Evolutionary conservation across 495 filamentous ascomycete species (phyloP), one percentile per base, ranked within the genome.

Genomic region (Amphirosellinia nigrospora): DNA sequence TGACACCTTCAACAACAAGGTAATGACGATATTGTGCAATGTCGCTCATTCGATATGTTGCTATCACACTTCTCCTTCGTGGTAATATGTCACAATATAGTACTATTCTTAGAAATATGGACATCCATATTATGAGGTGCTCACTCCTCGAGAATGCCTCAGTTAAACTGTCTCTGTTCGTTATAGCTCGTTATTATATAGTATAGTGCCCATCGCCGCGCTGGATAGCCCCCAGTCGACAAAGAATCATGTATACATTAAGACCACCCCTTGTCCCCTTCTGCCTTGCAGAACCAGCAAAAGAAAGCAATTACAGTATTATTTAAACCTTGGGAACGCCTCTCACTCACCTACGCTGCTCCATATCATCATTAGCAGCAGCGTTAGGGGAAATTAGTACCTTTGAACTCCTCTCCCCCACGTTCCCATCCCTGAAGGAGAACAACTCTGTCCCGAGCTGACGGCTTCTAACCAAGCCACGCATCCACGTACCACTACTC

Each of bases 21-120:
- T 26, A 38, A 58, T 19, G 59, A 64, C 6, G 50, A 64, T 56
- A 38, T 52, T 55, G 67, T 64, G 38, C n/a, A 46, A 21, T 48
- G n/a, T n/a, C 26, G 19, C 28, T 46, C 2, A 8, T 8, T 41
- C 26, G 9, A 36, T 59, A 23, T 36, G 39, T 9, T 46, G 4
- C 21, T 46, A 5, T 38, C 3, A 13, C 41, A n/a, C 53, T 46
- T 59, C 52, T 21, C 3, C 53, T 32, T 23, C 21, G 16, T 39
- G 21, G 36, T 21, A 15, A 64, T 26, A 9, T 39, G 53, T 39
- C 30, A 53, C 45, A 43, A 36, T n/a, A 60, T 60, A 60, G 10
- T 13, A 61, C 21, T 39, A 11, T 28, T 28, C 36, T 5, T 26
- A 5, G 21, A n/a, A n/a, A 39, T 26, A 61, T 61, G 36, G 36